Evolutionary conservation across 306 rosid species (phyloP), one percentile per base, ranked within the genome.

Genomic region (Delonix regia): DNA sequence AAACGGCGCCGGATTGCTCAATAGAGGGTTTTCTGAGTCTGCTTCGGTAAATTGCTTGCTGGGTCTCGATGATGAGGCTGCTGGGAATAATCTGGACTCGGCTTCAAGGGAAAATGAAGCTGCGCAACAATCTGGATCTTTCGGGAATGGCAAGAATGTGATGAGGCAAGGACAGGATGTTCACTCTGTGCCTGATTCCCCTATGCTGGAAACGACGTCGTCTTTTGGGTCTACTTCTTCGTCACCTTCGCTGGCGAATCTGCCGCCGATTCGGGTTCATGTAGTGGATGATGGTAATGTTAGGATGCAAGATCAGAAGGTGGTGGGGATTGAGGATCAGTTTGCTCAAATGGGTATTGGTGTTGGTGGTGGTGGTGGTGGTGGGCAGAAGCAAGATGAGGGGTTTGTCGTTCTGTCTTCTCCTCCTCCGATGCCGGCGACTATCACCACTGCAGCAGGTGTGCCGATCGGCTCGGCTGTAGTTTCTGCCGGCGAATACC

Each of bases 141-240:
- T 83, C 68, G 85, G 72, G 34, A 84, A 84, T 76, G 76, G 61
- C 9, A 92, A 89, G 71, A 78, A 59, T 80, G 73, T 47, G 78
- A 87, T 33, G 78, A 89, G 84, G 83, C 83, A 52, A 55, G 90
- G 90, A 9, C 94, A 88, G 69, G 94, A 92, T 61, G 84, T 90
- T 82, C 97, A 92, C 1, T 92, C 97, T 12, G 90, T 90, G 1
- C 88, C 91, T 24, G 97, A 89, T 78, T 90, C 97, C 7, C 92
- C 94, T 72, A 85, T 92, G 94, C 74, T 86, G 6, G 96, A 88
- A 57, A 93, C 88, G 28, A 80, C 89, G 34, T 93, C 97, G 33
- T 93, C 97, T 52, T 93, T 93, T 36, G 96, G 97, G 41, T 93
- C 97, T 11, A 86, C 94, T 8, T 89, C 96, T 0, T 93, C 97